Evolutionary conservation across 192 early-diverging fungal species (phyloP).

Genomic region (Coemansia reversa): DNA sequence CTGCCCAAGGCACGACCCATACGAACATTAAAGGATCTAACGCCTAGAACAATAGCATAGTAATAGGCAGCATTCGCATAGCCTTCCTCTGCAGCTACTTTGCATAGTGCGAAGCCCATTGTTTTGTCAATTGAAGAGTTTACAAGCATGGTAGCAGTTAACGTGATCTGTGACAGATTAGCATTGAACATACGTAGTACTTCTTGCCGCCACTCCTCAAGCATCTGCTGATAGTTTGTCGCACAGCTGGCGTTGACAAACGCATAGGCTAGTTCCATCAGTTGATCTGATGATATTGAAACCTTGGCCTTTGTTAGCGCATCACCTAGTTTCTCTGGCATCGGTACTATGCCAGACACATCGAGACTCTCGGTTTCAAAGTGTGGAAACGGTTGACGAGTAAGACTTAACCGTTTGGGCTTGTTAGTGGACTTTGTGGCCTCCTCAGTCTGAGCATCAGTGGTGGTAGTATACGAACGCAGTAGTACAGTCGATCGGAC

Average conservation of each 20-base stretch:
- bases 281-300: slow-evolving; percentile 2
- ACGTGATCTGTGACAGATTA: slow-evolving; percentile 21
- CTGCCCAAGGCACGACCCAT: not conserved
- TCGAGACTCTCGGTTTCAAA: slow-evolving; percentile 13
- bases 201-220: slow-evolving; percentile 31
- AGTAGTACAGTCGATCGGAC: slow-evolving; percentile 1
- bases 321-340: slow-evolving; percentile 12
- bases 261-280: slow-evolving; percentile 14
- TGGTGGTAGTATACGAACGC: not conserved
- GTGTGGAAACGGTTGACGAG: slow-evolving; percentile 12
- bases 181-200: slow-evolving; percentile 21
- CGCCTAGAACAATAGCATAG: slow-evolving; percentile 28
- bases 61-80: slow-evolving; percentile 23
- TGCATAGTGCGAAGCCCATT: slow-evolving; percentile 33
- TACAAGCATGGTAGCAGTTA: slow-evolving; percentile 12
- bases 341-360: slow-evolving; percentile 8
- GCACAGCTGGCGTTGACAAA: slow-evolving; percentile 15
- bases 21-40: not conserved
- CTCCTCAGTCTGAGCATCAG: not conserved
- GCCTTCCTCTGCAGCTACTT: slow-evolving; percentile 48
- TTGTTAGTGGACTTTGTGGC: not conserved
- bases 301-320: slow-evolving; percentile 6
- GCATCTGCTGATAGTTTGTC: not conserved
- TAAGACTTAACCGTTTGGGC: slow-evolving; percentile 5
- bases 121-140: slow-evolving; percentile 18